These are phyloP conservation scores for Salvia splendens DNA, from an alignment of 257 asterid species.

Conservation along the genomic window DNA sequence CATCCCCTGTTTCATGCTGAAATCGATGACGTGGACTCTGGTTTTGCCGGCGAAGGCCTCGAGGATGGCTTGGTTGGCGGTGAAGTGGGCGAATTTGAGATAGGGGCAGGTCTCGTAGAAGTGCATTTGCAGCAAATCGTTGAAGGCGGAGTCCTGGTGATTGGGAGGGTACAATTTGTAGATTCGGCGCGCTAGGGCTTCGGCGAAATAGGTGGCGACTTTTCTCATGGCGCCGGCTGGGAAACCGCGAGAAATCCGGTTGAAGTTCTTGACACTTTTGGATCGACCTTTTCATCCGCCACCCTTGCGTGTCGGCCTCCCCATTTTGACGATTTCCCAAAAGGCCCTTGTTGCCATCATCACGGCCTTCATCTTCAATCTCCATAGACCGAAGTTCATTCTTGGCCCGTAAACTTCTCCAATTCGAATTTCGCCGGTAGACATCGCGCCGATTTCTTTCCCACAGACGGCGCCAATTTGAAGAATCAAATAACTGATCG, in stretches of 20 bases:
- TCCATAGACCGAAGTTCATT: too few species aligned
- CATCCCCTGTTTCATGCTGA: slow-evolving; percentile 91
- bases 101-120: slow-evolving; percentile 90
- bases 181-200: slow-evolving; percentile 71
- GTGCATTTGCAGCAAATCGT: slow-evolving; percentile 72
- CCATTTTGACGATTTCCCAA: too few species aligned
- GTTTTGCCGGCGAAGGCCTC: slow-evolving; percentile 70
- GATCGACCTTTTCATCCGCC: too few species aligned
- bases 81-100: slow-evolving; percentile 86
- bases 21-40: slow-evolving; percentile 78
- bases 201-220: slow-evolving; percentile 85
- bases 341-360: too few species aligned
- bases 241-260: slow-evolving; percentile 70
- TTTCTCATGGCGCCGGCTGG: slow-evolving; percentile 84
- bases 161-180: slow-evolving; percentile 49
- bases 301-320: too few species aligned
- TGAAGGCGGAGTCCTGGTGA: slow-evolving; percentile 58
- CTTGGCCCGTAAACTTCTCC: too few species aligned
- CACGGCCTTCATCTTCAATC: too few species aligned
- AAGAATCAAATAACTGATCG: too few species aligned
- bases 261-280: too few species aligned
- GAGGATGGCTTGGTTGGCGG: slow-evolving; percentile 89
- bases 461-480: too few species aligned
- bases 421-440: too few species aligned
- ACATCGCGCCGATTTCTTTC: too few species aligned